These are phyloP conservation scores for Mycena olivaceomarginata DNA, from an alignment of 768 basidiomycete genomes.

Conservation along the genomic window DNA sequence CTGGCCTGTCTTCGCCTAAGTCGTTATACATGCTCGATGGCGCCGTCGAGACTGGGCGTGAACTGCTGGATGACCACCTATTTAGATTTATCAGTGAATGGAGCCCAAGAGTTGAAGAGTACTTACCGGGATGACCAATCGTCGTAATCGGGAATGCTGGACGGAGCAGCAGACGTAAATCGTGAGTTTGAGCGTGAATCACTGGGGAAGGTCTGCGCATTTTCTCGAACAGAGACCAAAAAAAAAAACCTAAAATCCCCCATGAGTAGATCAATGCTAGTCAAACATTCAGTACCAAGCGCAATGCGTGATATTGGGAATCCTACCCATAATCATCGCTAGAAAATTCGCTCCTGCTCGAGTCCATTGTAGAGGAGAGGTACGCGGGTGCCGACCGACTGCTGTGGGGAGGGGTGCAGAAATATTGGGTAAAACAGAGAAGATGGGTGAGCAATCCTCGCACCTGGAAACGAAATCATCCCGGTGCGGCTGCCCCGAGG, in stretches of 20 bases:
- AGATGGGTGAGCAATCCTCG: too few relatives aligned
- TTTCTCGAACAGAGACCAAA: background rate
- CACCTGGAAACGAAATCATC: too few relatives aligned
- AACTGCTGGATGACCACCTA: too few relatives aligned
- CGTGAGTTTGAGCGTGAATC: background rate
- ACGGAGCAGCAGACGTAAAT: background rate
- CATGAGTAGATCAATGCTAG: slow-evolving; percentile 7
- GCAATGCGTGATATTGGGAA: background rate
- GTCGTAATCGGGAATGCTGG: background rate
- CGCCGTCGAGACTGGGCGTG: too few relatives aligned
- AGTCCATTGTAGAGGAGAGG: too few relatives aligned
- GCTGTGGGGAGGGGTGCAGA: too few relatives aligned
- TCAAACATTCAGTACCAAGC: too few relatives aligned
- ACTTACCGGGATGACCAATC: background rate
- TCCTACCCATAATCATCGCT: background rate
- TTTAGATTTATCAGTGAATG: too few relatives aligned
- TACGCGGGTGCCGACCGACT: too few relatives aligned
- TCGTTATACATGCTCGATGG: too few relatives aligned
- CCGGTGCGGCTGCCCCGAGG: background rate
- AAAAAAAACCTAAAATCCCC: background rate
- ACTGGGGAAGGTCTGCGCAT: background rate
- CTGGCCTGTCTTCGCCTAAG: too few relatives aligned
- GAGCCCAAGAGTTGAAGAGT: background rate
- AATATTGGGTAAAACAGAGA: too few relatives aligned
- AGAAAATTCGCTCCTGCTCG: background rate